Evolutionary conservation across 352 stramenopile genomes (phyloP).

Genomic region (Pythium phragmiticola): DNA sequence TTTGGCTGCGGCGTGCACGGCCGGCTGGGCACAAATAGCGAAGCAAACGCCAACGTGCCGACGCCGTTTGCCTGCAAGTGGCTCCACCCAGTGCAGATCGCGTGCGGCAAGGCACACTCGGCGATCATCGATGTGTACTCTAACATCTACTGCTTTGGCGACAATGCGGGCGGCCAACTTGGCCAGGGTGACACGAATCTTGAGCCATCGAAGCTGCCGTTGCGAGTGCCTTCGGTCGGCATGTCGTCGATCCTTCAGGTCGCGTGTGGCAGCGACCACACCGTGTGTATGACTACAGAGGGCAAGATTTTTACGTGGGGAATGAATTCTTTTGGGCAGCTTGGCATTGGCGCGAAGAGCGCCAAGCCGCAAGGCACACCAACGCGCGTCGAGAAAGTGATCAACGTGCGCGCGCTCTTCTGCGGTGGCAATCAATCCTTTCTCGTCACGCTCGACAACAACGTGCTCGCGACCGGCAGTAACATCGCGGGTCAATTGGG

Average conservation of each 20-base stretch:
- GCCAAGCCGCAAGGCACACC: constrained; percentile 34
- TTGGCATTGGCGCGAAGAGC: constrained; percentile 42
- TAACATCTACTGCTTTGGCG: constrained; percentile 73
- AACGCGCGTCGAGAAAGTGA: constrained; percentile 50
- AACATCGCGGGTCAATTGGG: constrained; percentile 69
- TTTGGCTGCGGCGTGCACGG: constrained; percentile 65
- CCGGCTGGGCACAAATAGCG: constrained; percentile 46
- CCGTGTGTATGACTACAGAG: constrained; percentile 56
- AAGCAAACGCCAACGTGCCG: constrained; percentile 44
- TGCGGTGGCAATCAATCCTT: constrained; percentile 64
- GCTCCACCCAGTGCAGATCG: constrained; percentile 67
- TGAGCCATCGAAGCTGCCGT: constrained; percentile 53
- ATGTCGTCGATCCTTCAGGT: constrained; percentile 46
- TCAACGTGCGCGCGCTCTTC: constrained; percentile 40
- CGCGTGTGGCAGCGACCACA: constrained; percentile 60
- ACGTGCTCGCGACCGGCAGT: constrained; percentile 54
- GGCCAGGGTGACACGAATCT: constrained; percentile 56
- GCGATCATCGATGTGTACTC: constrained; percentile 75
- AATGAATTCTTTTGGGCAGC: constrained; percentile 60
- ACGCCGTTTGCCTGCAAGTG: constrained; percentile 60
- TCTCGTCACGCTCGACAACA: constrained; percentile 49
- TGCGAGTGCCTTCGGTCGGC: constrained; percentile 43
- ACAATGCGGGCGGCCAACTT: constrained; percentile 45
- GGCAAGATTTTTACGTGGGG: constrained; percentile 63
- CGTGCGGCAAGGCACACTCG: constrained; percentile 64